These are phyloP conservation scores for Fusarium xyrophilum DNA, from an alignment of 2,329 filamentous ascomycete genomes.

Conservation along the genomic window DNA sequence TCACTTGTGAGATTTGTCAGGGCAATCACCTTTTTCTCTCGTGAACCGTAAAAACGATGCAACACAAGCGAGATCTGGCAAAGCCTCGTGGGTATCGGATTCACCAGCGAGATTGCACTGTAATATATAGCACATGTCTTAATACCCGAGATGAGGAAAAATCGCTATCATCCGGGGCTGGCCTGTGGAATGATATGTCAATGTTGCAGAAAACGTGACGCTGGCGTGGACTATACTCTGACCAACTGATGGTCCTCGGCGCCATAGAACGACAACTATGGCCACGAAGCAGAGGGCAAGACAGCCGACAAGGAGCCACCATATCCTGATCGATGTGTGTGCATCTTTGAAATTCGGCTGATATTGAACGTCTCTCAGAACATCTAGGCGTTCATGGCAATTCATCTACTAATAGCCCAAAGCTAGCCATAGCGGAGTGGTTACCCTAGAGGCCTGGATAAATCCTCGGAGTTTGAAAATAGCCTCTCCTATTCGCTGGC, in stretches of 20 bases:
- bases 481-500: conserved; percentile 14
- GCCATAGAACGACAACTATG: conserved; percentile 6
- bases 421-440: not conserved
- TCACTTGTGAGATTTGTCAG: not conserved
- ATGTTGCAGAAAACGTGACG: not conserved
- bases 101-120: conserved; percentile 22
- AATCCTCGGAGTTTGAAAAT: conserved; percentile 28
- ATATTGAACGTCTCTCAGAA: conserved; percentile 35
- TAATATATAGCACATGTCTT: conserved; percentile 16
- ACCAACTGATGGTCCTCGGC: conserved; percentile 11
- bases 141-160: conserved; percentile 24
- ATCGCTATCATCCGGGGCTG: conserved; percentile 3
- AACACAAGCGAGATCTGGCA: conserved; percentile 25
- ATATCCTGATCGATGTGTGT: conserved; percentile 15
- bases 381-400: conserved; percentile 9
- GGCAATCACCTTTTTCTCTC: not conserved
- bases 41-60: not conserved
- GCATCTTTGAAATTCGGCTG: conserved; percentile 32
- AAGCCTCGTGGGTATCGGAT: conserved; percentile 11
- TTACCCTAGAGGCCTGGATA: conserved; percentile 21
- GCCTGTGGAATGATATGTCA: conserved; percentile 23
- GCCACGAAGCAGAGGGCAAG: conserved; percentile 16
- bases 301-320: conserved; percentile 21
- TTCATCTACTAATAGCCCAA: not conserved
- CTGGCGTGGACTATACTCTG: conserved; percentile 5